phyloP scores from a whole-genome alignment of 2,329 filamentous ascomycete species.

The Colletotrichum orbiculare region DNA sequence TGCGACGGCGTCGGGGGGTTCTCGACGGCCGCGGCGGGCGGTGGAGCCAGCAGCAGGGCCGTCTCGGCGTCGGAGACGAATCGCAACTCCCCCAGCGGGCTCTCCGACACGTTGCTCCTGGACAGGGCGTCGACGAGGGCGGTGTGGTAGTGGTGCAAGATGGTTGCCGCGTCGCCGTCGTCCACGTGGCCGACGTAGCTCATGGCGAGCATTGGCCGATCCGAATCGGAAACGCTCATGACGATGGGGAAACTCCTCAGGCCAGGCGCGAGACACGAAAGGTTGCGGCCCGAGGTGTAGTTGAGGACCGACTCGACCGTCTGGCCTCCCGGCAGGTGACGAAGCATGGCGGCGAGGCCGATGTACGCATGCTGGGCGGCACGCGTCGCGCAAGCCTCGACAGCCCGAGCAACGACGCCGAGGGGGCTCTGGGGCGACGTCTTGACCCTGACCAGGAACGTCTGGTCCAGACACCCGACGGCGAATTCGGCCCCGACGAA shows the following conservation, averaged over 20 bases:
- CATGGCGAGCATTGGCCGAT: background rate
- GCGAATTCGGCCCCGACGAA: slow-evolving; percentile 6
- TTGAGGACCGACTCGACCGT: slow-evolving; percentile 7
- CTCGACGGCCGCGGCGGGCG: background rate
- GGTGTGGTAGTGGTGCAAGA: slow-evolving; percentile 2
- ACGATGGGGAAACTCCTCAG: slow-evolving; percentile 10
- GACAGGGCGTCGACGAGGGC: background rate
- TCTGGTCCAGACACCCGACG: slow-evolving; percentile 15
- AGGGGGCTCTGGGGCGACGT: background rate
- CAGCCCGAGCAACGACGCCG: background rate
- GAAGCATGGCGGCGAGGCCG: slow-evolving; percentile 4
- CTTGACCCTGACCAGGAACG: slow-evolving; percentile 4
- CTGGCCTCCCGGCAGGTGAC: background rate
- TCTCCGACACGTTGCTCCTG: background rate
- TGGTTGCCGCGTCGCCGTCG: background rate
- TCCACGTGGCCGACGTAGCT: background rate
- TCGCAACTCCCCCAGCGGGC: background rate
- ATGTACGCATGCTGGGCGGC: slow-evolving; percentile 12
- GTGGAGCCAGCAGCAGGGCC: background rate
- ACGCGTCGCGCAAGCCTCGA: background rate
- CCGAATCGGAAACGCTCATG: slow-evolving; percentile 1
- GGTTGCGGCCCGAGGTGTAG: slow-evolving; percentile 2
- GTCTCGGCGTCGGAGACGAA: slow-evolving; percentile 1
- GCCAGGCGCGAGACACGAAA: slow-evolving; percentile 7
- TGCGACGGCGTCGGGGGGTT: background rate